phyloP scores from a whole-genome alignment of 208 protist species.

The Trypanosoma lewisi region DNA sequence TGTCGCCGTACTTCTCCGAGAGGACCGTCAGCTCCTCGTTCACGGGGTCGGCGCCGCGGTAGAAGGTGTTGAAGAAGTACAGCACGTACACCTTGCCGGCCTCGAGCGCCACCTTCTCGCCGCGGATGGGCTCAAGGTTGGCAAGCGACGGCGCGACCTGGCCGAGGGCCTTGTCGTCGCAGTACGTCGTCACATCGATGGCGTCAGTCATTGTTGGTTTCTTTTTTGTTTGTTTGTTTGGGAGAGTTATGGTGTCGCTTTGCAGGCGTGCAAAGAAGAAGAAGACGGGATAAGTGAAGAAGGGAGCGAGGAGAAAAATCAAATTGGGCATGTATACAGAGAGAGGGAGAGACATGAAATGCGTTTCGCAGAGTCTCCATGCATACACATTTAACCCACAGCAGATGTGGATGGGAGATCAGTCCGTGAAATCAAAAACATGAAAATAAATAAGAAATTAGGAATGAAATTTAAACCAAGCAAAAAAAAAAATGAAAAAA shows the following conservation, averaged over 20 bases:
- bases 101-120: conserved; percentile 55
- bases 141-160: conserved; percentile 64
- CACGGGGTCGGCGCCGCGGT: conserved; percentile 84
- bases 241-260: background rate
- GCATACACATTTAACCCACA: too few species aligned
- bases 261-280: background rate
- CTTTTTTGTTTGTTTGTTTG: conserved; percentile 1
- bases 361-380: too few species aligned
- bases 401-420: background rate
- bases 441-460: background rate
- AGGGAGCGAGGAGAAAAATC: too few species aligned
- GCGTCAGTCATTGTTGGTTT: conserved; percentile 54
- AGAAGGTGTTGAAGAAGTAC: conserved; percentile 93
- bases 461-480: background rate
- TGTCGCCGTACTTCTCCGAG: conserved; percentile 68
- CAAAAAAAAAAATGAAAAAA: background rate
- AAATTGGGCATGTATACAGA: too few species aligned
- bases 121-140: conserved; percentile 66
- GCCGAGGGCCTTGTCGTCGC: conserved; percentile 74
- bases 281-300: background rate
- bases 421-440: background rate
- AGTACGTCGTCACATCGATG: conserved; percentile 88
- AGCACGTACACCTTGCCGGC: conserved; percentile 77
- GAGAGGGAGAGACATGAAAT: too few species aligned
- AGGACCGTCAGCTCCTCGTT: conserved; percentile 90